phyloP scores from a whole-genome alignment of 495 filamentous ascomycete genomes.

The Cercophora scortea region DNA sequence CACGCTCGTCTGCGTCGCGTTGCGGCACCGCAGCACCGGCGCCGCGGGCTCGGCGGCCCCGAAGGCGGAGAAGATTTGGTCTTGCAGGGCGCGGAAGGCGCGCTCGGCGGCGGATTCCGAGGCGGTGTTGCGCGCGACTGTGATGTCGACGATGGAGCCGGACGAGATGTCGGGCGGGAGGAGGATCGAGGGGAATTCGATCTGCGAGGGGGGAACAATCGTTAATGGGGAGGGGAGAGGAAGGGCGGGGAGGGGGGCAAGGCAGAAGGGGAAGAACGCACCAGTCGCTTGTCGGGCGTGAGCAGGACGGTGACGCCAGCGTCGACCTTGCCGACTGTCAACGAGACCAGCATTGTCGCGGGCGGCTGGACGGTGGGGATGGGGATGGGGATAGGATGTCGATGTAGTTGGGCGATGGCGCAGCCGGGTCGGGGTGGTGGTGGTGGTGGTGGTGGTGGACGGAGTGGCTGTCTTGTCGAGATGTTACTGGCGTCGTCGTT shows the following conservation, averaged over 20 bases:
- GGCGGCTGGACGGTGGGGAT: neutral
- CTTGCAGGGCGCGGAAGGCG: constrained; percentile 75
- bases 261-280: constrained; percentile 42
- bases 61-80: constrained; percentile 78
- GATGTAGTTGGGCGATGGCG: neutral
- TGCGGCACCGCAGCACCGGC: constrained; percentile 80
- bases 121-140: constrained; percentile 75
- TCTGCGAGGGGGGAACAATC: constrained; percentile 48
- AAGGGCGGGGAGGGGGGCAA: no score
- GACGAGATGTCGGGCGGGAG: constrained; percentile 90
- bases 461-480: no score
- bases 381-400: neutral
- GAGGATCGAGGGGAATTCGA: constrained; percentile 97
- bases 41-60: constrained; percentile 70
- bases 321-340: constrained; percentile 98
- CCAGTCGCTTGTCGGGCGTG: constrained; percentile 93
- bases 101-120: constrained; percentile 67
- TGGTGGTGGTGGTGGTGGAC: no score
- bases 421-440: no score
- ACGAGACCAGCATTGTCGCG: constrained; percentile 78
- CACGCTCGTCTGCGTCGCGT: constrained; percentile 92
- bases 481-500: no score
- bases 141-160: constrained; percentile 96
- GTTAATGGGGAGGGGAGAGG: neutral
- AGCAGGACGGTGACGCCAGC: constrained; percentile 95